phyloP scores from a whole-genome alignment of 768 basidiomycete genomes.

The Lactarius sanguifluus region DNA sequence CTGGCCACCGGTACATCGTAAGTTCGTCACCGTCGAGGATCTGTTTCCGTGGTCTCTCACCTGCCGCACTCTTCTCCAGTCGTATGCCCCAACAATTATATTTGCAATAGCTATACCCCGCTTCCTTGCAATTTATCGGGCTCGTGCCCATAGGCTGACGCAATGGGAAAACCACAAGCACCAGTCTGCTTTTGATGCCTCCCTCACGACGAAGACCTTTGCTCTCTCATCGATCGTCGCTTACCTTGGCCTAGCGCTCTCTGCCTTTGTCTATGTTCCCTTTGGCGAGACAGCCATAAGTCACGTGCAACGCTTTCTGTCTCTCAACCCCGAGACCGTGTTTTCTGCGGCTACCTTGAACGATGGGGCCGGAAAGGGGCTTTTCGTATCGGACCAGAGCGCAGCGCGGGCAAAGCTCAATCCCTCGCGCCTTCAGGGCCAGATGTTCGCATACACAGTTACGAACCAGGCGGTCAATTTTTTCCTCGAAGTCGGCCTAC shows the following conservation, averaged over 20 bases:
- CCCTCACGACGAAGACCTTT: slow-evolving; percentile 89
- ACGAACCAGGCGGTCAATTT: slow-evolving; percentile 84
- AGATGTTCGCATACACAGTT: slow-evolving; percentile 92
- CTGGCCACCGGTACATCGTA: slow-evolving; percentile 76
- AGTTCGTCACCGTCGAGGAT: slow-evolving; percentile 35
- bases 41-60: background rate
- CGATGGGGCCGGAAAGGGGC: slow-evolving; percentile 31
- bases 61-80: slow-evolving; percentile 41
- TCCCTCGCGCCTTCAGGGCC: slow-evolving; percentile 72
- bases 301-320: slow-evolving; percentile 38
- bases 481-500: slow-evolving; percentile 77
- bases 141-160: slow-evolving; percentile 66
- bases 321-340: slow-evolving; percentile 29
- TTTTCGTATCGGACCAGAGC: slow-evolving; percentile 19
- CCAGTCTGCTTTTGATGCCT: slow-evolving; percentile 70
- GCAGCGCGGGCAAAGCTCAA: slow-evolving; percentile 58
- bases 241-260: slow-evolving; percentile 86
- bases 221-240: slow-evolving; percentile 85
- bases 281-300: slow-evolving; percentile 86
- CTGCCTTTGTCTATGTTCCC: slow-evolving; percentile 95
- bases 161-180: slow-evolving; percentile 92
- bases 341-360: slow-evolving; percentile 26
- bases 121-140: slow-evolving; percentile 71
- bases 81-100: slow-evolving; percentile 78
- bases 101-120: slow-evolving; percentile 81